Conservation (phyloP, 768 basidiomycete species). For the Suillus spraguei region DNA sequence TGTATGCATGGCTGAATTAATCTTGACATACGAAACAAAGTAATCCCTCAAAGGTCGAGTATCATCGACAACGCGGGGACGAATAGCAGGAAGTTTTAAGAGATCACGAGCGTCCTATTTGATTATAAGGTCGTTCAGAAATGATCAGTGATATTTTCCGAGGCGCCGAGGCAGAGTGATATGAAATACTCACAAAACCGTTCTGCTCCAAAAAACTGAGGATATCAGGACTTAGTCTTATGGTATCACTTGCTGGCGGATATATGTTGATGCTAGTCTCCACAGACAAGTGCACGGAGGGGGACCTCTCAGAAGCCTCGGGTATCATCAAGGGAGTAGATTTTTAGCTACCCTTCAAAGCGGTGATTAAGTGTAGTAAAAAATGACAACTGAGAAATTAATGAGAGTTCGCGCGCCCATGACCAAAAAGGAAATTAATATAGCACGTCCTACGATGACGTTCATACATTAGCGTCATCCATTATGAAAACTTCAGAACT, state of each 20-base stretch:
- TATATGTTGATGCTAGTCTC: slow-evolving; percentile 20
- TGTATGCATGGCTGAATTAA: background rate
- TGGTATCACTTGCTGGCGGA: slow-evolving; percentile 18
- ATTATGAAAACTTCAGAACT: too few species aligned
- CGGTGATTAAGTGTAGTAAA: background rate
- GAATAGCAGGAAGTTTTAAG: slow-evolving; percentile 40
- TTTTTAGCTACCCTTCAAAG: background rate
- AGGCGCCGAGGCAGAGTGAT: background rate
- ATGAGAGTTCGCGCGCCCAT: too few species aligned
- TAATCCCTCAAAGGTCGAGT: slow-evolving; percentile 54
- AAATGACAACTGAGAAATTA: too few species aligned
- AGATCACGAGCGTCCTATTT: slow-evolving; percentile 32
- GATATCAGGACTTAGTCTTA: slow-evolving; percentile 41
- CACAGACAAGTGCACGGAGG: slow-evolving; percentile 11
- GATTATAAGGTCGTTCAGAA: slow-evolving; percentile 1
- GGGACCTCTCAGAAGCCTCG: background rate
- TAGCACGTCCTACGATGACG: too few species aligned
- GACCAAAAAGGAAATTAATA: too few species aligned
- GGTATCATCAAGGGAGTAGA: background rate
- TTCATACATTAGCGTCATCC: too few species aligned
- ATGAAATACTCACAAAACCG: slow-evolving; percentile 30
- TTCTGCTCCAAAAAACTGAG: slow-evolving; percentile 36
- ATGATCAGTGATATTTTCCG: background rate
- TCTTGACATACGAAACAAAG: slow-evolving; percentile 46
- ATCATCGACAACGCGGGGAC: slow-evolving; percentile 37